Percentiles rank a stretch among this genome's conserved stretches.
Evolutionary conservation across 2,329 filamentous ascomycete species (phyloP).

Genomic region (Colletotrichum spinosum): DNA sequence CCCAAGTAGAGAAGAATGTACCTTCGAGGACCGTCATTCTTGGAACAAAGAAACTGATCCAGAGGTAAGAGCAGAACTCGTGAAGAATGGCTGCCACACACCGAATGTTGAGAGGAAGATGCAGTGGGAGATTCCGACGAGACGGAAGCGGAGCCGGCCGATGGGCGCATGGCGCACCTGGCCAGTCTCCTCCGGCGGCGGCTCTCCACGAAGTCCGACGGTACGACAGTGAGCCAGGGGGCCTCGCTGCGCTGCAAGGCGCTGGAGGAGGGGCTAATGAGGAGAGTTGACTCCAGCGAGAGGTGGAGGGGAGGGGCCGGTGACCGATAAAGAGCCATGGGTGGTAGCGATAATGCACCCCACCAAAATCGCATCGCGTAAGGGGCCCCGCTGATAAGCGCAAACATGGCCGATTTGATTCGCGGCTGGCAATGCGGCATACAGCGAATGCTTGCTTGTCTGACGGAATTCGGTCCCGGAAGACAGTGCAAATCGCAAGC

Average conservation of each 20-base stretch:
- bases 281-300: background rate
- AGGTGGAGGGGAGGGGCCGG: constrained; percentile 18
- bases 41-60: too few species aligned
- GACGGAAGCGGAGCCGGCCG: constrained; percentile 33
- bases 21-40: too few species aligned
- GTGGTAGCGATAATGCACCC: constrained; percentile 27
- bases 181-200: constrained; percentile 9
- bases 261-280: constrained; percentile 5
- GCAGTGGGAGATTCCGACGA: constrained; percentile 32
- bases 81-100: too few species aligned
- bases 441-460: constrained; percentile 1
- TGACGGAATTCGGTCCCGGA: background rate
- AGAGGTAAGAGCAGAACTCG: too few species aligned
- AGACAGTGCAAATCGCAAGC: background rate
- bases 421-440: background rate
- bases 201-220: constrained; percentile 15
- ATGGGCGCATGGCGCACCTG: constrained; percentile 4
- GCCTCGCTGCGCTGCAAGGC: background rate
- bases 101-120: background rate
- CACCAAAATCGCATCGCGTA: constrained; percentile 15
- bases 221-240: background rate
- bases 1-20: too few species aligned
- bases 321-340: too few species aligned
- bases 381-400: constrained; percentile 30
- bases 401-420: constrained; percentile 27